A percentile compares a stretch with the other conserved stretches of the same genome.
phyloP scores from a whole-genome alignment of 805 yeast genomes.

The Cyberlindnera xishuangbannaensis region DNA sequence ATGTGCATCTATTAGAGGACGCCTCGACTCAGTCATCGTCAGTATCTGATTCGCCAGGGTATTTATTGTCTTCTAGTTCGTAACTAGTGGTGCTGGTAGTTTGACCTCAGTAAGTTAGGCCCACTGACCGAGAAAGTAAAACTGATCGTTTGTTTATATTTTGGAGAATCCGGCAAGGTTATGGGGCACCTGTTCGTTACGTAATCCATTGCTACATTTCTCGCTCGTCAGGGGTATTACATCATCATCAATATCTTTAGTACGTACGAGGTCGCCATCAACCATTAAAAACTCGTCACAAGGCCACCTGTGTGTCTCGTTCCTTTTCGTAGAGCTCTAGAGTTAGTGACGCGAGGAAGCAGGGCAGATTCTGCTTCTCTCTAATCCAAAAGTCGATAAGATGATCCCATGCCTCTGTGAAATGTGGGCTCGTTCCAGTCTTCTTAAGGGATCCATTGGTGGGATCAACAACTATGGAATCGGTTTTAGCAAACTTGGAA shows the following conservation, averaged over 20 bases:
- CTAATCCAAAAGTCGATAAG: conserved; percentile 62
- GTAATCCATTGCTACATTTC: background rate
- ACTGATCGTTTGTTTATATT: conserved; percentile 9
- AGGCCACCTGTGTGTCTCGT: background rate
- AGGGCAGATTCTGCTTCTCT: conserved; percentile 65
- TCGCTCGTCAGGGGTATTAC: background rate
- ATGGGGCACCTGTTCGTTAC: conserved; percentile 1
- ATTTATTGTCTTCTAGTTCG: too few species aligned
- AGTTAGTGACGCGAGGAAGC: conserved; percentile 71
- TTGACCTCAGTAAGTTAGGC: too few species aligned
- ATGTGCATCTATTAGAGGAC: conserved; percentile 17
- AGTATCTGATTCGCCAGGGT: too few species aligned
- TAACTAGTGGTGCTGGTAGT: too few species aligned
- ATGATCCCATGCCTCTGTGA: conserved; percentile 33
- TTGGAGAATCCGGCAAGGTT: conserved; percentile 4
- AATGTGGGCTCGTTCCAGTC: conserved; percentile 26
- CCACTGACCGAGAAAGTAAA: too few species aligned
- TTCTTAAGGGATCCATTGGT: conserved; percentile 44
- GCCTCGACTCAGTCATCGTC: conserved; percentile 1
- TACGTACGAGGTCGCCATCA: too few species aligned
- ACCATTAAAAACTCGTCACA: too few species aligned
- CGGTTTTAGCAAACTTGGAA: conserved; percentile 38
- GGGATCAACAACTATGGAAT: conserved; percentile 53
- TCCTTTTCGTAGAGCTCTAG: conserved; percentile 45
- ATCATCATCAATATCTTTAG: background rate